phyloP scores from a whole-genome alignment of 306 rosid species.

The Sphenostylis stenocarpa region DNA sequence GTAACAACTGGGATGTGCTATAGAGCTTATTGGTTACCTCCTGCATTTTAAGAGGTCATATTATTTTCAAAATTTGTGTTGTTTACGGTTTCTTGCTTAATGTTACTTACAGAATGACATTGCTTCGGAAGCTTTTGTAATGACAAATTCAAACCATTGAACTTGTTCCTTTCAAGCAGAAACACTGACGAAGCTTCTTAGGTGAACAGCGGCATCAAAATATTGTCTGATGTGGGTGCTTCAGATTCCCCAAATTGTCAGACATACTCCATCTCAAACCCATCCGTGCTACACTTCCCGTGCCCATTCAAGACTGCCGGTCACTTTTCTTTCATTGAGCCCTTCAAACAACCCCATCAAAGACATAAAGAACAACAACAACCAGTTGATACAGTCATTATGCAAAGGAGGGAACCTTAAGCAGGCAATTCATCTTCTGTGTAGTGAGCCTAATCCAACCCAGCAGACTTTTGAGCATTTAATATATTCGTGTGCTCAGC shows the following conservation, averaged over 20 bases:
- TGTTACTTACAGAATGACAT: constrained; percentile 29
- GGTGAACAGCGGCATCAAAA: constrained; percentile 5
- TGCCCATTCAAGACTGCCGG: constrained; percentile 33
- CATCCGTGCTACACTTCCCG: constrained; percentile 28
- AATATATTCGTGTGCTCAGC: constrained; percentile 63
- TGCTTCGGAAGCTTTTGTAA: constrained; percentile 6
- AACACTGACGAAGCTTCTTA: constrained; percentile 13
- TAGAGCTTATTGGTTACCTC: constrained; percentile 9
- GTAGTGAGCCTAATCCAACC: constrained; percentile 63
- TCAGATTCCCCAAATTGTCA: constrained; percentile 46
- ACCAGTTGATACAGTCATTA: constrained; percentile 69
- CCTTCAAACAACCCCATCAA: constrained; percentile 36
- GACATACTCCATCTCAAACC: constrained; percentile 33
- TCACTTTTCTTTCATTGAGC: constrained; percentile 48
- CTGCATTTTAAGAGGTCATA: background rate
- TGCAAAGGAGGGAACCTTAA: constrained; percentile 76
- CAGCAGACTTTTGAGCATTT: constrained; percentile 75
- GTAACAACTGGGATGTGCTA: background rate
- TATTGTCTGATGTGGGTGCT: constrained; percentile 66
- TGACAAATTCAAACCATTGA: background rate
- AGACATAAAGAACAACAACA: constrained; percentile 34
- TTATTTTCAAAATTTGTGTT: background rate
- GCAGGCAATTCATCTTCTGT: constrained; percentile 68
- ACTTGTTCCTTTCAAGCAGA: background rate
- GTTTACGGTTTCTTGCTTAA: background rate